Conservation (phyloP, 805 yeast species). For the Isabelozyma heimii region DNA sequence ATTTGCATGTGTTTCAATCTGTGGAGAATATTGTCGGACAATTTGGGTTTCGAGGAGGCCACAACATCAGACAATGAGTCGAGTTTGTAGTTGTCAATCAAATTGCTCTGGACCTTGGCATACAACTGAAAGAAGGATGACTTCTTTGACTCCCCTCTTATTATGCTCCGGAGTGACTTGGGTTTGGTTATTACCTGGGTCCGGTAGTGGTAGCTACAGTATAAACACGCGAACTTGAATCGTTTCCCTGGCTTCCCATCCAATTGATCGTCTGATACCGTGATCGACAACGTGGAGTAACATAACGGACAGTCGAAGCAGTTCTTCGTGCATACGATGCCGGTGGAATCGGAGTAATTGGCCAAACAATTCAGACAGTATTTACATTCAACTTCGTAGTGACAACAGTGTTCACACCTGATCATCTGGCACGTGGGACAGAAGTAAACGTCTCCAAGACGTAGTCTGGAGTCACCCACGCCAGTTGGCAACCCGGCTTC, state of each 20-base stretch:
- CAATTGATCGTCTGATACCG: conserved; percentile 8
- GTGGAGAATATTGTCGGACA: neutral
- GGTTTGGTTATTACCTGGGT: conserved; percentile 42
- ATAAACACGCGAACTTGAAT: conserved; percentile 37
- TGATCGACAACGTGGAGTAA: conserved; percentile 21
- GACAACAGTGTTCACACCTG: conserved; percentile 25
- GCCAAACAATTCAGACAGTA: conserved; percentile 38
- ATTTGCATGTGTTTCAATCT: neutral
- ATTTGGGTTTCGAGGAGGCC: neutral
- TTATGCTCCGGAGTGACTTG: conserved; percentile 28
- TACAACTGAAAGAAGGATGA: neutral
- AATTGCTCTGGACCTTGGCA: neutral
- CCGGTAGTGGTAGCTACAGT: conserved; percentile 30
- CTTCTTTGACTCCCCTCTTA: conserved; percentile 7
- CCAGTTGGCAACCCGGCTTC: neutral
- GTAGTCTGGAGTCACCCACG: neutral
- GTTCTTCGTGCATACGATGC: conserved; percentile 28
- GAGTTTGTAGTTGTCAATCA: neutral
- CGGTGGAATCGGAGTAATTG: conserved; percentile 27
- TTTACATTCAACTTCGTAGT: conserved; percentile 21
- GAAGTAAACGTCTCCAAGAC: conserved; percentile 25
- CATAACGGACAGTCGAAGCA: conserved; percentile 42
- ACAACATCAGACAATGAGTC: neutral
- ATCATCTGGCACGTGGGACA: conserved; percentile 37
- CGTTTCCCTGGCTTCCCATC: conserved; percentile 25